Base-by-base conservation (phyloP, 2,329 filamentous ascomycete species). In the Cyclaneusma minus region DNA sequence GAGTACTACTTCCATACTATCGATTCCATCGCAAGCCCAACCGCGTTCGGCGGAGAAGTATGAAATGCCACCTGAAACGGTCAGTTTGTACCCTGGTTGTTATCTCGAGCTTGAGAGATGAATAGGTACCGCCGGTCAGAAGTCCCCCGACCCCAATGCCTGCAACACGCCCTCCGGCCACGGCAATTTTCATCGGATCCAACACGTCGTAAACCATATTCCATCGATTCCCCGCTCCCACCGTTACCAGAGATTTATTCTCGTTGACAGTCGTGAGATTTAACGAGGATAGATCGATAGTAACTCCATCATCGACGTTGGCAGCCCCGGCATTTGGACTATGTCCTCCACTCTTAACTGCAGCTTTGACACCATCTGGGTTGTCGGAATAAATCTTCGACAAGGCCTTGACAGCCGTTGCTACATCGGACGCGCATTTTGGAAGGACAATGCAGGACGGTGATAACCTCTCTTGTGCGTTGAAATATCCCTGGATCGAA, bases 291-390 rank as follows among this genome's bases (percentile, higher is more conserved):
- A 62, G 54, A 5, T 60, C 60, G 32, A 70, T 56, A 4, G 63
- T 42, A 2, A 63, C 48, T 0, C 62, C 62, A 2, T 47, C 55
- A 9, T 55, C 43, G 24, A 62, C 58, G 35, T 57, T 70, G 2
- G 64, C 55, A 20, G 58, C 60, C 33, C 59, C 58, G 11, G 60
- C 51, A 38, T 67, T 65, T 3, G 61, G 57, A 27, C 59, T 62
- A 44, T 71, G 66, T 1, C 67, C 68, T 12, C 65, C 66, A 4
- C 59, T 60, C 34, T 64, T 64, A 35, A 66, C 44, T 4, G 64
- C 64, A 35, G n/a, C n/a, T n/a, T n/a, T n/a, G n/a, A n/a, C n/a
- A n/a, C n/a, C n/a, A n/a, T n/a, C n/a, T n/a, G n/a, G n/a, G n/a
- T n/a, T n/a, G n/a, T n/a, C n/a, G n/a, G n/a, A n/a, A n/a, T n/a